Base-by-base conservation (phyloP, 2,329 filamentous ascomycete species). In the Cadophora malorum region DNA sequence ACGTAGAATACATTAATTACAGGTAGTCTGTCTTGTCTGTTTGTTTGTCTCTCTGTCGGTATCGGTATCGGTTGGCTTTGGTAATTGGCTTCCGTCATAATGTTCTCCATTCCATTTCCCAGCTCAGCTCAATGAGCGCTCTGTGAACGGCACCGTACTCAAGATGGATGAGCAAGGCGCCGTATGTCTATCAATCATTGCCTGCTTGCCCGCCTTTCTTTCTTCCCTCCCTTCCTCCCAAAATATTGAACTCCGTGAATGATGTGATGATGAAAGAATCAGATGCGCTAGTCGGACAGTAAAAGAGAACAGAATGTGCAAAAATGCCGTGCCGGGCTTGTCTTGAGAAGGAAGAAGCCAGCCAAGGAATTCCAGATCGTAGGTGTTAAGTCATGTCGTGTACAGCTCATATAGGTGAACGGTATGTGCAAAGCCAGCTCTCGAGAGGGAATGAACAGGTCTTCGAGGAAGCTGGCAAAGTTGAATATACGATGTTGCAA, bases 1-100 rank as follows among this genome's bases (percentile, higher is more conserved):
- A 74, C 68, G 63, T 73, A 72, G 67, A 73, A 74, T 72, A 73
- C 71, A 74, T 74, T 73, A 73, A 71, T 65, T 72, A 71, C 67
- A 67, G 49, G 55, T 56, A 35, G 50, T 45, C 31, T 28, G 41
- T 55, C 35, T 45, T 45, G 56, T 64, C 62, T 53, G 31, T n/a
- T 23, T 58, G 25, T 45, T 23, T 58, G 25, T 45, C 38, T 21
- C 25, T 41, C 62, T 49, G 16, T 65, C 63, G 50, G 33, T 63
- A 45, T 41, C 12, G 38, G 38, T 8, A 41, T 45, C 16, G 41
- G 58, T 41, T 58, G 33, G 14, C 23, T 28, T 28, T 28, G 28
- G 28, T 50, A 47, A 61, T 50, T 64, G 67, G 60, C 64, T 35
- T 41, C 28, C 31, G 49, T 69, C 65, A 58, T 63, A 59, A 65